phyloP scores from a whole-genome alignment of 495 filamentous ascomycete species.

The Bathelium albidoporum region DNA sequence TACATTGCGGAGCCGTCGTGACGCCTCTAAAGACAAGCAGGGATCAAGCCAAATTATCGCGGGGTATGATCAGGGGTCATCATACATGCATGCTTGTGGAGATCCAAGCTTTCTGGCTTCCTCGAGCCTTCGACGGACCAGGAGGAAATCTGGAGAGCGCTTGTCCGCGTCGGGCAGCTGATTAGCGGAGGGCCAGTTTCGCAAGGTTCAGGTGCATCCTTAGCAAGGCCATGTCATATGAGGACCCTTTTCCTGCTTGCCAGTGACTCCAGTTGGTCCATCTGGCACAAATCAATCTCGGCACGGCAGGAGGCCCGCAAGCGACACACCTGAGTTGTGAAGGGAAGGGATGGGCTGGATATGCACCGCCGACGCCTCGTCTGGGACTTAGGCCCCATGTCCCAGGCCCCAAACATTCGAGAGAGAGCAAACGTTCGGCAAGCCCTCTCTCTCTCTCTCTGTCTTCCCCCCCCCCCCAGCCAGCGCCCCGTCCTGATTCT shows the following conservation, averaged over 20 bases:
- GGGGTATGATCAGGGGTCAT: slow-evolving; percentile 1
- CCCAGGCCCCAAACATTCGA: too few species aligned
- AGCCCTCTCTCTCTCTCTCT: too few species aligned
- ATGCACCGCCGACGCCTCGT: background rate
- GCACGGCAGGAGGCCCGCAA: background rate
- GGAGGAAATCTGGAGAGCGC: slow-evolving; percentile 1
- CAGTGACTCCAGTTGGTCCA: background rate
- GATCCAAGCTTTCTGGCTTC: slow-evolving; percentile 1
- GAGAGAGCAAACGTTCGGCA: too few species aligned
- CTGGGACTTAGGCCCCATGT: background rate
- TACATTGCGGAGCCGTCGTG: background rate
- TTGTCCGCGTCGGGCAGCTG: background rate
- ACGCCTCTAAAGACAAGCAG: background rate
- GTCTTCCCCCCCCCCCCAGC: too few species aligned
- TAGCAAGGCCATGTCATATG: background rate
- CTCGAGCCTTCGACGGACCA: background rate
- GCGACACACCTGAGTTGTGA: background rate
- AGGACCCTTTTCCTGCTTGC: background rate
- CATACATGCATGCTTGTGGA: background rate
- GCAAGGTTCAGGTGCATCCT: background rate
- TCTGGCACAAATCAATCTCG: slow-evolving; percentile 2
- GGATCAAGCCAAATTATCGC: slow-evolving; percentile 4
- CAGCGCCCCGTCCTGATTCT: too few species aligned
- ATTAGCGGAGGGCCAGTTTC: background rate
- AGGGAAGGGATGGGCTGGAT: background rate